Evolutionary conservation across 768 basidiomycete genomes (phyloP).

Genomic region (Sistotremastrum suecicum): DNA sequence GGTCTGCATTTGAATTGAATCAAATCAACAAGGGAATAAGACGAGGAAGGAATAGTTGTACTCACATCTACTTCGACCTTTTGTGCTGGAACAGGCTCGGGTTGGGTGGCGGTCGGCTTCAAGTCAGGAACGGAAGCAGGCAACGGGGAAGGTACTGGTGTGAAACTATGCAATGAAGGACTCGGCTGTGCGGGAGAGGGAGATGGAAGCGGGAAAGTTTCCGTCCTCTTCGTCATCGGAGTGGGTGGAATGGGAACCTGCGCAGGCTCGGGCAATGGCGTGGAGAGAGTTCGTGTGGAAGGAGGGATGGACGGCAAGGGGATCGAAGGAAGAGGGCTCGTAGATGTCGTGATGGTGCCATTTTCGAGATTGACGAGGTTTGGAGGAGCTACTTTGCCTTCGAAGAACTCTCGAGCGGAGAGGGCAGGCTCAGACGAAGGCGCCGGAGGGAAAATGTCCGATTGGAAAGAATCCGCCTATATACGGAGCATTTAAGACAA

Average conservation of each 20-base stretch:
- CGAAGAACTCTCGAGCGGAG: conserved; percentile 74
- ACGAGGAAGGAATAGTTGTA: too few species aligned
- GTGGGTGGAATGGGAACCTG: conserved; percentile 12
- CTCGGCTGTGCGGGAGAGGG: conserved; percentile 9
- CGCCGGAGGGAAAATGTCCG: conserved; percentile 93
- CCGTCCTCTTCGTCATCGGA: conserved; percentile 3
- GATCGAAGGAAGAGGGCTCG: conserved; percentile 9
- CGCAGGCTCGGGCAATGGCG: conserved; percentile 21
- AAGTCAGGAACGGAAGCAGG: too few species aligned
- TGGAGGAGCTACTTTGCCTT: conserved; percentile 63
- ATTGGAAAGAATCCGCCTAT: conserved; percentile 90
- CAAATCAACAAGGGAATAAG: too few species aligned
- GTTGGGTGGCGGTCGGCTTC: too few species aligned
- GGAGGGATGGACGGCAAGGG: conserved; percentile 11
- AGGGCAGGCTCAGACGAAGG: conserved; percentile 70
- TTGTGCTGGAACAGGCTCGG: not conserved
- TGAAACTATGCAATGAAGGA: conserved; percentile 9
- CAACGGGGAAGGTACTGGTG: conserved; percentile 9
- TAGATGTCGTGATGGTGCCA: conserved; percentile 31
- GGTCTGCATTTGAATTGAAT: too few species aligned
- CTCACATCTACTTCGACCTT: not conserved
- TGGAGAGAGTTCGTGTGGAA: conserved; percentile 16
- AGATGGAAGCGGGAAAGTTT: conserved; percentile 1
- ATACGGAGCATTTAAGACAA: not conserved
- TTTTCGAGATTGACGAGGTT: conserved; percentile 73